These are phyloP conservation scores for Penicillium sp. DNA, from an alignment of 2,329 filamentous ascomycete genomes.

Conservation along the genomic window DNA sequence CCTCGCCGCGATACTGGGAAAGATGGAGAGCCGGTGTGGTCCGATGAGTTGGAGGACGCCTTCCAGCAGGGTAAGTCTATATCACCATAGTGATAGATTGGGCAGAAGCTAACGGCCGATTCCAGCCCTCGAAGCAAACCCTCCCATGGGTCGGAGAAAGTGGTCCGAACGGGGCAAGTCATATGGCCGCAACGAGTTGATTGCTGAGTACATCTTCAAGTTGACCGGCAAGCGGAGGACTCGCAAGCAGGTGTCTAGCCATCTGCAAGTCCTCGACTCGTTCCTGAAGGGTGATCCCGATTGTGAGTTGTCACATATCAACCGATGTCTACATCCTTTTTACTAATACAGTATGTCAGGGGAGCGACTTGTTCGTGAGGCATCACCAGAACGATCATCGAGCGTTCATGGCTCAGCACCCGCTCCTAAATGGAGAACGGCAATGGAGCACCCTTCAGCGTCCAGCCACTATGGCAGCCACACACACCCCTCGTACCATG, in stretches of 20 bases:
- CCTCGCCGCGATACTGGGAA: conserved; percentile 43
- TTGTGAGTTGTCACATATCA: conserved; percentile 40
- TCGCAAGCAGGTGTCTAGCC: conserved; percentile 63
- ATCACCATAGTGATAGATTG: background rate
- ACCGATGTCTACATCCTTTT: background rate
- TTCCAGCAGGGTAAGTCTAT: conserved; percentile 45
- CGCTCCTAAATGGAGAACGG: conserved; percentile 31
- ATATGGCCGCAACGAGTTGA: conserved; percentile 60
- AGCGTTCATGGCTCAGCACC: conserved; percentile 30
- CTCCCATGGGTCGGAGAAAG: conserved; percentile 58
- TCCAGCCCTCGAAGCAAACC: conserved; percentile 52
- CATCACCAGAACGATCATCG: conserved; percentile 29
- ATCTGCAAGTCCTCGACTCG: conserved; percentile 60
- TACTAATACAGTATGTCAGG: conserved; percentile 19
- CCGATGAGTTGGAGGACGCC: conserved; percentile 46
- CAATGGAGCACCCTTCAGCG: conserved; percentile 29
- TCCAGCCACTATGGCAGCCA: conserved; percentile 30
- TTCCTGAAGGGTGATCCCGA: conserved; percentile 52
- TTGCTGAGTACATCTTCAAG: conserved; percentile 56
- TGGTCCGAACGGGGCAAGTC: conserved; percentile 50
- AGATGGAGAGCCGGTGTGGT: conserved; percentile 45
- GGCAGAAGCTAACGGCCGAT: conserved; percentile 10
- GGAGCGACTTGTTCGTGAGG: conserved; percentile 40
- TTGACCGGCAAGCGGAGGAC: conserved; percentile 52
- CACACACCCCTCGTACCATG: conserved; percentile 27